phyloP scores from a whole-genome alignment of 2,329 filamentous ascomycete species.

The Talaromyces sp. region DNA sequence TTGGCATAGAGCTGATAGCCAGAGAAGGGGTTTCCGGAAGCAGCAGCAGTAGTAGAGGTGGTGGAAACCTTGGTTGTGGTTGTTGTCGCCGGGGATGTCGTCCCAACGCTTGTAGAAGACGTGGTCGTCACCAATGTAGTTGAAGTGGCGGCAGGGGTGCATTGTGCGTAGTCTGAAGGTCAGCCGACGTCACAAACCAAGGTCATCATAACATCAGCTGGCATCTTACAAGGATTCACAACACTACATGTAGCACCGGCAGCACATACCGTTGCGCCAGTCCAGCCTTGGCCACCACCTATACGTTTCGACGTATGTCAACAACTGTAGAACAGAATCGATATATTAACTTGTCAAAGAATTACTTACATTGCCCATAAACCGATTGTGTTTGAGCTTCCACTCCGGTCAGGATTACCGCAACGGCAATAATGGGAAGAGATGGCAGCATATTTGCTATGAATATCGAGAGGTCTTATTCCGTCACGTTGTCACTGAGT shows the following conservation, averaged over 20 bases:
- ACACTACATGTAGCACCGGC: constrained; percentile 7
- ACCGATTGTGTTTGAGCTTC: constrained; percentile 9
- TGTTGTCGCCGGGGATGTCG: constrained; percentile 11
- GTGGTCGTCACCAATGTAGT: constrained; percentile 1
- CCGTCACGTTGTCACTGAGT: background rate
- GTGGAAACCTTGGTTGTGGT: constrained; percentile 17
- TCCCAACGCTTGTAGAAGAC: background rate
- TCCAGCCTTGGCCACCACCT: constrained; percentile 4
- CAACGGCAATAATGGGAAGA: background rate
- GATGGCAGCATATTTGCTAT: constrained; percentile 5
- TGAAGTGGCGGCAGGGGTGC: background rate
- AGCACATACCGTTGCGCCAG: constrained; percentile 3
- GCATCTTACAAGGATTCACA: constrained; percentile 4
- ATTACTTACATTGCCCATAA: constrained; percentile 8
- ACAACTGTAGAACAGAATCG: background rate
- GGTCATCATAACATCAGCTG: background rate
- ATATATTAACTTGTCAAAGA: background rate
- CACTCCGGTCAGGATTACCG: background rate
- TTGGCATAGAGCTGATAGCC: constrained; percentile 50
- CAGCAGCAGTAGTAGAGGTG: constrained; percentile 12
- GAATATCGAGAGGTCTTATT: background rate
- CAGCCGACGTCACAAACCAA: background rate
- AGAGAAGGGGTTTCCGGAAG: constrained; percentile 49
- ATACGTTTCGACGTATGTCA: background rate
- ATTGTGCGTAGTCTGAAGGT: constrained; percentile 9